A percentile compares a stretch with the other conserved stretches of the same genome.
These are phyloP conservation scores for Fraxinus cuspidata DNA, from an alignment of 257 asterid genomes.

Conservation along the genomic window DNA sequence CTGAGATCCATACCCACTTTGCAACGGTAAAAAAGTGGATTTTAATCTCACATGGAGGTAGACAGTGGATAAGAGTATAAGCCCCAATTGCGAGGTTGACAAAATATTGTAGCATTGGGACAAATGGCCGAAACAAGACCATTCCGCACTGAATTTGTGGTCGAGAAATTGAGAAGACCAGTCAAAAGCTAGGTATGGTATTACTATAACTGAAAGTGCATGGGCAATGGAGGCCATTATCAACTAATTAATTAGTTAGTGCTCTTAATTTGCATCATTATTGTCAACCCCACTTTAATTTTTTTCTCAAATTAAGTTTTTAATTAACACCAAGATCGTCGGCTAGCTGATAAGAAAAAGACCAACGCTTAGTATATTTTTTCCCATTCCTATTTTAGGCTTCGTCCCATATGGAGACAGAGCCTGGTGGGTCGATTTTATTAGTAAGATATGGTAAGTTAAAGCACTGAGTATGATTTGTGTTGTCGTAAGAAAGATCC, in stretches of 20 bases:
- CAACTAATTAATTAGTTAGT: background rate
- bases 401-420: conserved; percentile 30
- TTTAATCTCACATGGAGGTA: no score
- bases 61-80: no score
- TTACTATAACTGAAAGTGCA: background rate
- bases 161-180: no score
- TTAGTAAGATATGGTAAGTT: conserved; percentile 17
- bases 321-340: background rate
- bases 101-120: no score
- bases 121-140: no score
- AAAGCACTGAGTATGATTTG: conserved; percentile 11
- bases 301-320: conserved; percentile 8
- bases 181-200: no score
- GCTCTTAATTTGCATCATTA: conserved; percentile 14
- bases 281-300: conserved; percentile 7
- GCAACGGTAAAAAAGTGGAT: no score
- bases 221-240: conserved; percentile 12
- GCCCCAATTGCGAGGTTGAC: background rate
- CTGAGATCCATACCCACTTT: no score
- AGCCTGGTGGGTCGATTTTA: conserved; percentile 27
- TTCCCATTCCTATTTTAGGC: conserved; percentile 5
- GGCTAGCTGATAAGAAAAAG: background rate
- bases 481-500: background rate
- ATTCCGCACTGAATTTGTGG: no score
- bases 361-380: background rate